These are phyloP conservation scores for Sordaria brevicollis DNA, from an alignment of 495 filamentous ascomycete species.

Conservation along the genomic window DNA sequence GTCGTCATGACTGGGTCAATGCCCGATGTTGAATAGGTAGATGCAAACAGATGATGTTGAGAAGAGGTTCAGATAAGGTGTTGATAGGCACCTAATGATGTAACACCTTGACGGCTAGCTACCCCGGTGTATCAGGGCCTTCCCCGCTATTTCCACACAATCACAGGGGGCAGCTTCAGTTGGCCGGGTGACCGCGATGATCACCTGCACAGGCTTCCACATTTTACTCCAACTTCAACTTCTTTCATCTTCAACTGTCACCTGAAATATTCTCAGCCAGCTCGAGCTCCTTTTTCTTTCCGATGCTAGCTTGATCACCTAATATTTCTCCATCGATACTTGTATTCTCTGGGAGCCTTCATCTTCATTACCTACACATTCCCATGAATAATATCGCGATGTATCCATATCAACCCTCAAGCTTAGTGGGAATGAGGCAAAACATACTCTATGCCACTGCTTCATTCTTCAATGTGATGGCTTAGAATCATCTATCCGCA, in stretches of 20 bases:
- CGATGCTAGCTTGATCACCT: no score
- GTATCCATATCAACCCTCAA: no score
- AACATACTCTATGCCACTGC: no score
- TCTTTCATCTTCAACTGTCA: neutral
- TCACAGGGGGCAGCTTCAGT: neutral
- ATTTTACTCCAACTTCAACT: neutral
- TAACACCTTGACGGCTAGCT: neutral
- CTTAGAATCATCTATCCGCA: no score
- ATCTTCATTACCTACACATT: no score
- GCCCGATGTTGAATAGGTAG: neutral
- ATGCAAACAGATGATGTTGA: neutral
- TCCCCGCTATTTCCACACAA: neutral
- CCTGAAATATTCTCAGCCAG: neutral
- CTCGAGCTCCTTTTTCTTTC: no score
- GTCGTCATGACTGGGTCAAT: neutral
- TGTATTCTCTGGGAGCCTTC: no score
- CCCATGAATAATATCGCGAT: no score
- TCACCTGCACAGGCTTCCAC: neutral
- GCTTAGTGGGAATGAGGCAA: no score
- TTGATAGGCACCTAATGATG: neutral
- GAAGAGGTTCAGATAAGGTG: neutral
- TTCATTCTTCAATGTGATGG: no score
- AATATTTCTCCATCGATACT: no score
- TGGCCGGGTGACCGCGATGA: neutral
- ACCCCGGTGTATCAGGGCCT: neutral